phyloP scores from a whole-genome alignment of 331 rosid genomes.

The Rhamnella rubrinervis region DNA sequence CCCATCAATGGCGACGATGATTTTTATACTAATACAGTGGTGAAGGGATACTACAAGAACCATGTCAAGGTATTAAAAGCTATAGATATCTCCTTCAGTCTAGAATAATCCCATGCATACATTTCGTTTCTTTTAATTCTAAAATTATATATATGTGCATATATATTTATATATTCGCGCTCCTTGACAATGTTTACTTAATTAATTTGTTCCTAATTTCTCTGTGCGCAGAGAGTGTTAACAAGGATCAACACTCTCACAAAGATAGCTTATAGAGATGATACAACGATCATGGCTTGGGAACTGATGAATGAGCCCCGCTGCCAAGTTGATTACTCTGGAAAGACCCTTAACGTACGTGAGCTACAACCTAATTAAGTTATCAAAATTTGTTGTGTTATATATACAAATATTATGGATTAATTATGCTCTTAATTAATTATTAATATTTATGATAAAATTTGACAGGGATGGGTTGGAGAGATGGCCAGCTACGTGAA shows the following conservation, averaged over 20 bases:
- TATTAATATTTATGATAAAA: background rate
- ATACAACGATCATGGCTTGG: conserved; percentile 58
- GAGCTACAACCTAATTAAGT: no score
- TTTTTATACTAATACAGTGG: conserved; percentile 40
- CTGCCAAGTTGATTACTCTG: conserved; percentile 43
- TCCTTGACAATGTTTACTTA: background rate
- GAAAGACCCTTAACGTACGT: conserved; percentile 39
- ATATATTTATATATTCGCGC: no score
- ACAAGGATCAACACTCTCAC: conserved; percentile 52
- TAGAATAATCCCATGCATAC: background rate
- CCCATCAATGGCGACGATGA: conserved; percentile 38
- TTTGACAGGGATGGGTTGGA: conserved; percentile 49
- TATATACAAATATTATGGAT: no score
- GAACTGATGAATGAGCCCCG: conserved; percentile 63
- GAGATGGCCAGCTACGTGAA: conserved; percentile 53
- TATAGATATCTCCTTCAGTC: no score
- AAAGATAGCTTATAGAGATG: conserved; percentile 38
- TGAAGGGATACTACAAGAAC: conserved; percentile 45
- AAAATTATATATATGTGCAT: background rate
- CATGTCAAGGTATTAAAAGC: conserved; percentile 37
- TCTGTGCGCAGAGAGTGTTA: conserved; percentile 34
- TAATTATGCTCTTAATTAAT: no score
- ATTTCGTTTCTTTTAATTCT: background rate
- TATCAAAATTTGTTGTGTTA: no score
- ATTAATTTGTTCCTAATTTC: background rate